Percentiles rank a stretch among this genome's conserved stretches.
These are phyloP conservation scores for Bolboschoenoplectus hybrid DNA, from an alignment of 202 grass and related monocot species.

Conservation along the genomic window DNA sequence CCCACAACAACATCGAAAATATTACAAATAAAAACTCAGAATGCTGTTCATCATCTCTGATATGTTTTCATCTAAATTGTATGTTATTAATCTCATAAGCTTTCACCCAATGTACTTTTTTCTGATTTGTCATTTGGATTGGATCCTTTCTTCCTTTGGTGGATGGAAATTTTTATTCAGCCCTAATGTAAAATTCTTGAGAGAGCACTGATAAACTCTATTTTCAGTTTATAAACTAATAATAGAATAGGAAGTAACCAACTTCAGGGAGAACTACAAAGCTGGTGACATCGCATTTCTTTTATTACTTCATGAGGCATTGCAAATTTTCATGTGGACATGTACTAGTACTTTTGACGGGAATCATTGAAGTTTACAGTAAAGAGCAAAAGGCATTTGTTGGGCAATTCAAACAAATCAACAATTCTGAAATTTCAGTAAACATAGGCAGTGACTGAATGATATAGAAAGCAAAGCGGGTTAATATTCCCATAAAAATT, in stretches of 20 bases:
- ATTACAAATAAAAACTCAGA: background rate
- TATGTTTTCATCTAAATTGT: background rate
- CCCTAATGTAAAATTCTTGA: background rate
- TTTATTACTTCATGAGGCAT: background rate
- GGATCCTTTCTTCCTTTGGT: background rate
- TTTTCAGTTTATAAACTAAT: slow-evolving; percentile 18
- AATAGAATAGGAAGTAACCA: slow-evolving; percentile 2
- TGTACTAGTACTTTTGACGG: background rate
- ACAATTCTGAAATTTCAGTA: slow-evolving; percentile 10
- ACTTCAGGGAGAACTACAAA: background rate
- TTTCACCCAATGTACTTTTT: background rate
- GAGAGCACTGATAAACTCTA: background rate
- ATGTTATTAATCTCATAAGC: background rate
- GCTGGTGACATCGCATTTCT: background rate
- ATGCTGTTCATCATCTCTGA: background rate
- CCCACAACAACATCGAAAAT: background rate
- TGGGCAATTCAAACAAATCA: slow-evolving; percentile 1
- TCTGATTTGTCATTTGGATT: background rate
- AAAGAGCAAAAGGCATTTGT: background rate
- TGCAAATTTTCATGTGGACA: background rate
- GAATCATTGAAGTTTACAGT: background rate
- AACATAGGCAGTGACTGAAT: background rate
- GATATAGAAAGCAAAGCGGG: slow-evolving; percentile 7
- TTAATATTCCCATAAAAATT: background rate
- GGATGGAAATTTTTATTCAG: background rate